These are phyloP conservation scores for Aspergillus flavus DNA, from an alignment of 2,329 filamentous ascomycete species.

Conservation along the genomic window DNA sequence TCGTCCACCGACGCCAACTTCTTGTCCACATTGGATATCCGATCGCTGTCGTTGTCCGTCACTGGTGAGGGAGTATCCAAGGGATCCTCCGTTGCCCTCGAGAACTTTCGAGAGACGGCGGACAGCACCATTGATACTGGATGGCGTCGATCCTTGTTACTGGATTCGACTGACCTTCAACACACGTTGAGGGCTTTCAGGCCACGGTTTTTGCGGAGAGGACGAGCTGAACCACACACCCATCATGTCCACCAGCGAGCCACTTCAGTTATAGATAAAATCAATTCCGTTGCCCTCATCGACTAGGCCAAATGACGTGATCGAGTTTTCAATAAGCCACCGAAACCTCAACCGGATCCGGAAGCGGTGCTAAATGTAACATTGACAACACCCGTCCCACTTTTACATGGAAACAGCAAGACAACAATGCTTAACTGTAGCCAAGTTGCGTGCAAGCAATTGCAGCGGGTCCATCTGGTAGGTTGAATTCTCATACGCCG, in stretches of 20 bases:
- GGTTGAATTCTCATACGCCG: background rate
- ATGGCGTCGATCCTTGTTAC: background rate
- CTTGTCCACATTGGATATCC: background rate
- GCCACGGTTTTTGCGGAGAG: background rate
- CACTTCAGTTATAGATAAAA: background rate
- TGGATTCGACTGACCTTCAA: background rate
- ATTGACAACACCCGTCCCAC: background rate
- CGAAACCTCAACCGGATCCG: background rate
- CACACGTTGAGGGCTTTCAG: background rate
- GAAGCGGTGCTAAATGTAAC: background rate
- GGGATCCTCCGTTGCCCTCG: background rate
- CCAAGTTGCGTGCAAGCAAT: conserved; percentile 3
- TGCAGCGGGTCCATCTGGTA: background rate
- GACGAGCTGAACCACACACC: background rate
- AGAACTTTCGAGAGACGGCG: background rate
- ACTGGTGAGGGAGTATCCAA: background rate
- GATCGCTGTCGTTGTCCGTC: background rate
- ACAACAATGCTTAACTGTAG: background rate
- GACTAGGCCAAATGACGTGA: background rate
- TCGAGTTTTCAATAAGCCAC: background rate
- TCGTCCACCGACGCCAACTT: background rate
- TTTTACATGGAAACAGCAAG: background rate
- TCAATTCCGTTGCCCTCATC: background rate
- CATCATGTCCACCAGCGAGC: background rate
- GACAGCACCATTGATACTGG: background rate